These are phyloP conservation scores for Clitopilus hobsonii DNA, from an alignment of 768 basidiomycete genomes.

Conservation along the genomic window DNA sequence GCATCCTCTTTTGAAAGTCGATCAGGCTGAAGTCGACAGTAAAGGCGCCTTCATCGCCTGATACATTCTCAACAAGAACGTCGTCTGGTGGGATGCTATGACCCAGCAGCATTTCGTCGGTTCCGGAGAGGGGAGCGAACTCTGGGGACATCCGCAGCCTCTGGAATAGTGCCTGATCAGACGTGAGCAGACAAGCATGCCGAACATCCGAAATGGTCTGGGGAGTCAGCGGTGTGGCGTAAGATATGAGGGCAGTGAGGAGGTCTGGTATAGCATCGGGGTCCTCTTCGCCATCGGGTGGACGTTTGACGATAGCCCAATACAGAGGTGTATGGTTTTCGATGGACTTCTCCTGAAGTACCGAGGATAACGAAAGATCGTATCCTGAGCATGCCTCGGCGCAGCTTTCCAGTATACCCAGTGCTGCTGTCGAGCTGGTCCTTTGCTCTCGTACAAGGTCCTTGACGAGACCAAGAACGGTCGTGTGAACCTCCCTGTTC, in stretches of 20 bases:
- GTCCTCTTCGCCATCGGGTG: constrained; percentile 31
- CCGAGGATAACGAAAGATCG: constrained; percentile 41
- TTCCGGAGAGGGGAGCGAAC: constrained; percentile 46
- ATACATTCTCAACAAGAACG: constrained; percentile 48
- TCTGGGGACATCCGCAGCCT: constrained; percentile 48
- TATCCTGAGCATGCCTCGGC: constrained; percentile 52
- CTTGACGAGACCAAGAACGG: constrained; percentile 49
- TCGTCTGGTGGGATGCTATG: constrained; percentile 43
- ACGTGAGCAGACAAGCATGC: constrained; percentile 59
- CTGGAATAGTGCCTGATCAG: constrained; percentile 59
- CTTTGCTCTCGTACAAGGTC: constrained; percentile 45
- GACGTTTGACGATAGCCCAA: constrained; percentile 67
- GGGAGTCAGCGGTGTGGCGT: constrained; percentile 39
- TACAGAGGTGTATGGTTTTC: constrained; percentile 66
- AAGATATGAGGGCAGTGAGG: constrained; percentile 43
- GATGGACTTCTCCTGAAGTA: constrained; percentile 61
- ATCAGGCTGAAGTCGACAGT: constrained; percentile 45
- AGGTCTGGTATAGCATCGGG: constrained; percentile 32
- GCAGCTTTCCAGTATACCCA: constrained; percentile 56
- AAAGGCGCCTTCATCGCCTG: constrained; percentile 49
- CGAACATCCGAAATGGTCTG: constrained; percentile 56
- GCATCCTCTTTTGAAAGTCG: constrained; percentile 71
- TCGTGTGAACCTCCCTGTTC: constrained; percentile 45
- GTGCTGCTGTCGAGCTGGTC: constrained; percentile 22
- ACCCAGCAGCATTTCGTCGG: constrained; percentile 49